phyloP scores from a whole-genome alignment of 2,329 filamentous ascomycete genomes.

The Rutstroemia sp. region DNA sequence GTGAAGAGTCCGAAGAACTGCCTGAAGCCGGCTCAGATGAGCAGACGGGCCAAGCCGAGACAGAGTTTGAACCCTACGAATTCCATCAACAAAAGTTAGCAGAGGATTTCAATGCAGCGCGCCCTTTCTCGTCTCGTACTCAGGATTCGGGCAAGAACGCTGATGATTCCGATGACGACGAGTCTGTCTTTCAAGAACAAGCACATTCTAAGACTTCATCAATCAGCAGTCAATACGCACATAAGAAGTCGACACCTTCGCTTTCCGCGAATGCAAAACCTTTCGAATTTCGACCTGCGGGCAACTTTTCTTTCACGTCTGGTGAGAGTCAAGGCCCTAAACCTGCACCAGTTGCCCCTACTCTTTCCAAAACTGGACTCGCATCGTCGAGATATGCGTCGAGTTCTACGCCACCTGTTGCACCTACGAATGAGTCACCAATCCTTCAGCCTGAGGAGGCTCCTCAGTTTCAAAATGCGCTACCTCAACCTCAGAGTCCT shows the following conservation, averaged over 20 bases:
- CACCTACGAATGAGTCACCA: slow-evolving; percentile 3
- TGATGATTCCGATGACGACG: slow-evolving; percentile 21
- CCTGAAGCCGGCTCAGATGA: slow-evolving; percentile 23
- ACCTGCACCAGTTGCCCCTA: slow-evolving; percentile 3
- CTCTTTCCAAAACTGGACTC: slow-evolving; percentile 13
- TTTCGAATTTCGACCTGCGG: slow-evolving; percentile 41
- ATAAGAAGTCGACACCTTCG: slow-evolving; percentile 43
- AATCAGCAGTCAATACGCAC: slow-evolving; percentile 10
- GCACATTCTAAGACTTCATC: slow-evolving; percentile 17
- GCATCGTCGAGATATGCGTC: slow-evolving; percentile 25
- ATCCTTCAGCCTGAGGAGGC: slow-evolving; percentile 18
- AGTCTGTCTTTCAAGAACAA: neutral
- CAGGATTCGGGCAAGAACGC: neutral
- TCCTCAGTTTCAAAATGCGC: slow-evolving; percentile 21
- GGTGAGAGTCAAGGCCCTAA: slow-evolving; percentile 11
- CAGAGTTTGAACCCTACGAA: slow-evolving; percentile 54
- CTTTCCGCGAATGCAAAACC: slow-evolving; percentile 65
- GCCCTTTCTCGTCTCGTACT: slow-evolving; percentile 24
- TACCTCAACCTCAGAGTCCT: slow-evolving; percentile 21
- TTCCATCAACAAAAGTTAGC: slow-evolving; percentile 41
- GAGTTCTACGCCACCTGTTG: slow-evolving; percentile 24
- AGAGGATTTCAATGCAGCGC: slow-evolving; percentile 31
- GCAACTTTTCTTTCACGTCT: slow-evolving; percentile 23
- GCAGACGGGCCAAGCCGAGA: slow-evolving; percentile 38
- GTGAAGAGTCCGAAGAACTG: slow-evolving; percentile 10